Evolutionary conservation across 2,329 filamentous ascomycete genomes (phyloP).

Genomic region (Aspergillus quadrilineatus): DNA sequence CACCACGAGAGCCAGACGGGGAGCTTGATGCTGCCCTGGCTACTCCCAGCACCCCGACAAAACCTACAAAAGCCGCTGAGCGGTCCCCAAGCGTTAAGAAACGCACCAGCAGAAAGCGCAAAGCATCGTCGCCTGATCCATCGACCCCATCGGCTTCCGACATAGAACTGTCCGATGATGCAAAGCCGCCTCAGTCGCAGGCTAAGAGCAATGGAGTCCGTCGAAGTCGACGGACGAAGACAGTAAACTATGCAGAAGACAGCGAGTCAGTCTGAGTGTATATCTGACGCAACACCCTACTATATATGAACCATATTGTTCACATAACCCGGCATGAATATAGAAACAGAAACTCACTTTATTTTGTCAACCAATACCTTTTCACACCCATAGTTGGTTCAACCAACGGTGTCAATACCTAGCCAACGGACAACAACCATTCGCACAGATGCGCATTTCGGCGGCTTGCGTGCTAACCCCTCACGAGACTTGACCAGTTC

Average conservation of each 20-base stretch:
- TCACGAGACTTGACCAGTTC: not conserved
- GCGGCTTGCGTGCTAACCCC: not conserved
- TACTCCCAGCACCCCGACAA: constrained; percentile 20
- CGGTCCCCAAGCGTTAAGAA: constrained; percentile 20
- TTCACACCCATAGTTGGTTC: too few species aligned
- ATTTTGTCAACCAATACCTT: not conserved
- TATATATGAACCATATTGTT: not conserved
- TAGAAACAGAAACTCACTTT: not conserved
- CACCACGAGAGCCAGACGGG: constrained; percentile 8
- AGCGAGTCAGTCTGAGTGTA: constrained; percentile 9
- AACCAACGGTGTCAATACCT: too few species aligned
- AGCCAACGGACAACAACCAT: not conserved
- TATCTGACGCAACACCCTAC: not conserved
- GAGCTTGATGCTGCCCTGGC: not conserved
- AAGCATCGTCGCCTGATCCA: constrained; percentile 24
- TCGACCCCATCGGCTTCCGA: constrained; percentile 31
- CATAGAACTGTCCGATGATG: constrained; percentile 14
- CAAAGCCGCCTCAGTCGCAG: constrained; percentile 14
- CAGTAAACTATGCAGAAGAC: constrained; percentile 38
- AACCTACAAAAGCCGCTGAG: constrained; percentile 10
- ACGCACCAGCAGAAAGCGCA: constrained; percentile 30
- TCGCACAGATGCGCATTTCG: not conserved
- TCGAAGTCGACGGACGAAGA: constrained; percentile 34
- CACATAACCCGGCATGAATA: not conserved
- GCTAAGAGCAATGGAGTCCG: constrained; percentile 18